Evolutionary conservation across 257 asterid genomes (phyloP).

Genomic region (Przewalskia tangutica): DNA sequence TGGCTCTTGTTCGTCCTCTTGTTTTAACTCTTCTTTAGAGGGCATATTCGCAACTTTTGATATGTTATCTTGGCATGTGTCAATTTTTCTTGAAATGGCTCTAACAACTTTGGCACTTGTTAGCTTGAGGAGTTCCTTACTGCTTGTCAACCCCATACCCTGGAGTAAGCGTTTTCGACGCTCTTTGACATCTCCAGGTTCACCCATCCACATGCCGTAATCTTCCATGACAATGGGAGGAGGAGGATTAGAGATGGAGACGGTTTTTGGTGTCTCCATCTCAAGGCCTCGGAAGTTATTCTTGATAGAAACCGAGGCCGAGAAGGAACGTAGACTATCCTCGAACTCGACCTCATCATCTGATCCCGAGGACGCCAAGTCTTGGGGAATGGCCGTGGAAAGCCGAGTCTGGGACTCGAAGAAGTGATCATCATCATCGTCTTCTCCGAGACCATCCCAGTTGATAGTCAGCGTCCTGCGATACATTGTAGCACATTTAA

Average conservation of each 20-base stretch:
- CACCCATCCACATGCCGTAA: constrained; percentile 86
- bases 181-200: constrained; percentile 20
- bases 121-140: constrained; percentile 7
- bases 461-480: constrained; percentile 73
- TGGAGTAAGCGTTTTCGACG: constrained; percentile 18
- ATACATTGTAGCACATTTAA: constrained; percentile 37
- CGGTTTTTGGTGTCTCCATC: not conserved
- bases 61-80: not conserved
- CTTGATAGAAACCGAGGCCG: constrained; percentile 29
- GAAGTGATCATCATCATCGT: constrained; percentile 69
- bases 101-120: constrained; percentile 1
- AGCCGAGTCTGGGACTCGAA: constrained; percentile 51
- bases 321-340: constrained; percentile 57
- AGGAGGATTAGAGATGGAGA: not conserved
- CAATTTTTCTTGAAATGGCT: constrained; percentile 14
- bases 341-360: constrained; percentile 54
- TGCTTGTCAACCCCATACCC: constrained; percentile 19
- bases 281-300: constrained; percentile 11
- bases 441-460: constrained; percentile 68
- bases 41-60: constrained; percentile 6
- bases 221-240: constrained; percentile 21
- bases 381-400: constrained; percentile 48
- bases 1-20: not conserved
- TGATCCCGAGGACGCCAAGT: constrained; percentile 35
- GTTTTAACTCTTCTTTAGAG: constrained; percentile 14